Conservation (phyloP, 768 basidiomycete genomes). For the Dentipellis sp. region DNA sequence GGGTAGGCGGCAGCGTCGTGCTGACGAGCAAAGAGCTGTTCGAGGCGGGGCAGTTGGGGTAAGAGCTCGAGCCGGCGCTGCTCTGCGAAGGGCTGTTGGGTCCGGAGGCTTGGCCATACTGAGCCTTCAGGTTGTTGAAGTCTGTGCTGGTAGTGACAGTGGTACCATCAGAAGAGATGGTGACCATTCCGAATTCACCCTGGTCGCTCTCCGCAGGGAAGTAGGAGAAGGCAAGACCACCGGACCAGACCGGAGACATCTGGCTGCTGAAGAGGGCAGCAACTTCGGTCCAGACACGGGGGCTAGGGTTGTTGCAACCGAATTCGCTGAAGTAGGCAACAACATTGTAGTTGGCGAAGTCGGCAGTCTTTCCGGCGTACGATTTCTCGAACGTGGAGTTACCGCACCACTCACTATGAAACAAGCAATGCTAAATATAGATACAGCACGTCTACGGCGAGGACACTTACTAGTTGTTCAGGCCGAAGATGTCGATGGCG, state of each 20-base stretch:
- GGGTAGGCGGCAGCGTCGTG: constrained; percentile 71
- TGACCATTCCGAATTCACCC: constrained; percentile 83
- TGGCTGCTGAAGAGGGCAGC: constrained; percentile 59
- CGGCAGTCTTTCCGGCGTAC: constrained; percentile 45
- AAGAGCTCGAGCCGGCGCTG: constrained; percentile 39
- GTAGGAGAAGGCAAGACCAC: constrained; percentile 84
- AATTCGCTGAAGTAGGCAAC: constrained; percentile 89
- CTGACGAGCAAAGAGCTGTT: constrained; percentile 57
- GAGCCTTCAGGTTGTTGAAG: constrained; percentile 52
- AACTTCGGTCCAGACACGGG: constrained; percentile 78
- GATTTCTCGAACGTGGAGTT: constrained; percentile 43
- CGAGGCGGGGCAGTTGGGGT: constrained; percentile 52
- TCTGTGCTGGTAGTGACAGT: constrained; percentile 64
- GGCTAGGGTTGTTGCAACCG: constrained; percentile 53
- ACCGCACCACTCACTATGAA: constrained; percentile 75
- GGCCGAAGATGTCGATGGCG: constrained; percentile 77
- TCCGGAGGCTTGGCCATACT: constrained; percentile 48
- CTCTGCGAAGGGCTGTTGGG: constrained; percentile 57
- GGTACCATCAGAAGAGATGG: constrained; percentile 51
- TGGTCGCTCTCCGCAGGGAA: constrained; percentile 70
- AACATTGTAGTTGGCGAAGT: constrained; percentile 60
- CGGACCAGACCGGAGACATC: constrained; percentile 79
- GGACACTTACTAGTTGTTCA: constrained; percentile 72
- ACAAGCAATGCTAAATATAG: neutral
- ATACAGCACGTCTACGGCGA: neutral